Conservation (phyloP, 2,329 filamentous ascomycete species). For the Arthrocladium fulminans region DNA sequence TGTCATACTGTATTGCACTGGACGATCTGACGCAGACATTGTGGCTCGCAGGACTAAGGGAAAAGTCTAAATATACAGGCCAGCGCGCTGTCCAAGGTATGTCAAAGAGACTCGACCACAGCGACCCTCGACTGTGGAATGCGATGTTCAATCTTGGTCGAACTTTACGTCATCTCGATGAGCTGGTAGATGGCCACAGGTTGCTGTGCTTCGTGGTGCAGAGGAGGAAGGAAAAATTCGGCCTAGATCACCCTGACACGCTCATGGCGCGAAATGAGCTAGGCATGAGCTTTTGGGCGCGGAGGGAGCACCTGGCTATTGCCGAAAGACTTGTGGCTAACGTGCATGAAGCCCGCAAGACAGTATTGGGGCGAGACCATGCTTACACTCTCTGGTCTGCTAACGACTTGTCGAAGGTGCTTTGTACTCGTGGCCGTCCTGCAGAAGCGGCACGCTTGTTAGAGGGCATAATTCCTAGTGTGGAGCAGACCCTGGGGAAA, state of each 20-base stretch:
- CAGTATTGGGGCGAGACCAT: constrained; percentile 19
- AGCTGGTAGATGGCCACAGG: constrained; percentile 12
- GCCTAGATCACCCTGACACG: constrained; percentile 14
- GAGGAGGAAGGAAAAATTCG: constrained; percentile 12
- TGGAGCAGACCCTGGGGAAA: constrained; percentile 20
- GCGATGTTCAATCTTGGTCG: constrained; percentile 18
- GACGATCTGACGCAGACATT: constrained; percentile 15
- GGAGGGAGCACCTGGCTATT: constrained; percentile 11
- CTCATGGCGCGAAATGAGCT: constrained; percentile 14
- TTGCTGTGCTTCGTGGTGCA: constrained; percentile 14
- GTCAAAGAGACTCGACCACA: constrained; percentile 13
- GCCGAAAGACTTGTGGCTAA: constrained; percentile 17
- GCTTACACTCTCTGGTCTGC: constrained; percentile 21
- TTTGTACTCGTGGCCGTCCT: constrained; percentile 27
- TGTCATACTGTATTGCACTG: constrained; percentile 14
- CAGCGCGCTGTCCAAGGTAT: constrained; percentile 12
- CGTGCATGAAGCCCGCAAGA: constrained; percentile 14
- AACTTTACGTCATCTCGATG: constrained; percentile 18
- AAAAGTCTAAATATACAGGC: constrained; percentile 13
- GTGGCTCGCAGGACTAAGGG: constrained; percentile 15
- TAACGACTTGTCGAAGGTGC: constrained; percentile 18
- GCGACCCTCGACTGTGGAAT: constrained; percentile 17
- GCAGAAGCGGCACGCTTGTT: constrained; percentile 61
- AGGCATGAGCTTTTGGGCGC: constrained; percentile 14
- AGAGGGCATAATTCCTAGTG: constrained; percentile 16